Evolutionary conservation across 2,329 filamentous ascomycete genomes (phyloP).

Genomic region (Clarireedia homoeocarpa): DNA sequence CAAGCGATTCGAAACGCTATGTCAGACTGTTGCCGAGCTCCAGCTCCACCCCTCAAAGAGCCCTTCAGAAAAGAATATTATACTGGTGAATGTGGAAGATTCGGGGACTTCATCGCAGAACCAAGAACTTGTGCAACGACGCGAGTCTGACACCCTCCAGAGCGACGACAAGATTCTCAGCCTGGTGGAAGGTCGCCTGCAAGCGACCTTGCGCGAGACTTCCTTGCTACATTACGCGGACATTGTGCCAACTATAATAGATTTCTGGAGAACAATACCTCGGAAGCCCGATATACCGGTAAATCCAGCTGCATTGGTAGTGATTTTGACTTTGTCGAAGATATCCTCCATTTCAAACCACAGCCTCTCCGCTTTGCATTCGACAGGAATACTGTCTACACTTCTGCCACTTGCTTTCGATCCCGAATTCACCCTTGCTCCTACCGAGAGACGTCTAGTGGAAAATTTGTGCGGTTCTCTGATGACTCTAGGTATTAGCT

Average conservation of each 20-base stretch:
- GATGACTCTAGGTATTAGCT: slow-evolving; percentile 68
- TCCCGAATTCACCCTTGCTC: slow-evolving; percentile 40
- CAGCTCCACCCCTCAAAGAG: slow-evolving; percentile 29
- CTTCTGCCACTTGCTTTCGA: slow-evolving; percentile 57
- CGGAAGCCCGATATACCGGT: slow-evolving; percentile 36
- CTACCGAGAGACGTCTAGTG: slow-evolving; percentile 50
- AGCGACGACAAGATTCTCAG: slow-evolving; percentile 21
- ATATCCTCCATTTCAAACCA: slow-evolving; percentile 57
- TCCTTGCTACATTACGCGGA: slow-evolving; percentile 52
- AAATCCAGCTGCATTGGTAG: slow-evolving; percentile 51
- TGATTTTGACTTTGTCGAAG: slow-evolving; percentile 39
- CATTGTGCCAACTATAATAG: slow-evolving; percentile 53
- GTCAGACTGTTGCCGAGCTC: slow-evolving; percentile 37
- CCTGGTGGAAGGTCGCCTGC: slow-evolving; percentile 33
- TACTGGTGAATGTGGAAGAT: background rate
- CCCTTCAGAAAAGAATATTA: background rate
- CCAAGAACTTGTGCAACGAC: background rate
- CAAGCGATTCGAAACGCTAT: slow-evolving; percentile 63
- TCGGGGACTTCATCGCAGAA: background rate
- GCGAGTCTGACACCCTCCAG: background rate
- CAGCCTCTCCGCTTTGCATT: slow-evolving; percentile 65
- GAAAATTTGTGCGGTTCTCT: slow-evolving; percentile 61
- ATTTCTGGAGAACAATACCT: slow-evolving; percentile 57
- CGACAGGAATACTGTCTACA: slow-evolving; percentile 60
- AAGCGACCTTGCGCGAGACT: slow-evolving; percentile 42